These are phyloP conservation scores for Kandelia obovata DNA, from an alignment of 345 rosid genomes.

Conservation along the genomic window DNA sequence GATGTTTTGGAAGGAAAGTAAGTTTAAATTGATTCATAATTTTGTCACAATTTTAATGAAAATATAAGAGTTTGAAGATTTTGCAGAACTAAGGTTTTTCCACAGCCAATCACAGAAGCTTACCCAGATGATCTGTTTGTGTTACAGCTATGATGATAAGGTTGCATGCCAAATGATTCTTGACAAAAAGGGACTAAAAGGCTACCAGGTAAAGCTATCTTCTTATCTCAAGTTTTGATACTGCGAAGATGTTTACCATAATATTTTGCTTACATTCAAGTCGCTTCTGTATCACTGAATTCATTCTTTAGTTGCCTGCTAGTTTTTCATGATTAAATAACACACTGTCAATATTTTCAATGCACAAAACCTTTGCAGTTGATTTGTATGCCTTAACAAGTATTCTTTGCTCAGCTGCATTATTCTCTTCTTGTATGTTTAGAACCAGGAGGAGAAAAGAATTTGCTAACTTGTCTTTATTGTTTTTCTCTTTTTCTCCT, in stretches of 20 bases:
- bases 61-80: too few relatives aligned
- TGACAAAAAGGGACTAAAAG: conserved; percentile 76
- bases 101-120: too few relatives aligned
- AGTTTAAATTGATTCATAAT: conserved; percentile 16
- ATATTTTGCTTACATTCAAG: too few relatives aligned
- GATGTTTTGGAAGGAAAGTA: conserved; percentile 87
- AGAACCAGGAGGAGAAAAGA: background rate
- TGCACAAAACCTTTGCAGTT: background rate
- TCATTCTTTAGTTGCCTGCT: too few relatives aligned
- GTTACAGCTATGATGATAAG: conserved; percentile 72
- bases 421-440: background rate
- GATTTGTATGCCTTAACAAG: background rate
- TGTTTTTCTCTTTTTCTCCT: background rate
- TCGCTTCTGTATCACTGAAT: too few relatives aligned
- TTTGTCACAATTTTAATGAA: too few relatives aligned
- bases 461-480: background rate
- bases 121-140: conserved; percentile 3
- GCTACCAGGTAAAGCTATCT: conserved; percentile 63
- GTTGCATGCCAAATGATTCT: conserved; percentile 82
- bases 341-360: too few relatives aligned
- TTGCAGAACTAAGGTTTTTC: too few relatives aligned
- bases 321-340: too few relatives aligned
- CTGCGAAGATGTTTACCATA: too few relatives aligned
- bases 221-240: background rate
- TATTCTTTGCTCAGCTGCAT: background rate